Percentiles rank a stretch among this genome's conserved stretches.
phyloP scores from a whole-genome alignment of 2,329 filamentous ascomycete species.

The Nannizziopsis arthrosporioides region DNA sequence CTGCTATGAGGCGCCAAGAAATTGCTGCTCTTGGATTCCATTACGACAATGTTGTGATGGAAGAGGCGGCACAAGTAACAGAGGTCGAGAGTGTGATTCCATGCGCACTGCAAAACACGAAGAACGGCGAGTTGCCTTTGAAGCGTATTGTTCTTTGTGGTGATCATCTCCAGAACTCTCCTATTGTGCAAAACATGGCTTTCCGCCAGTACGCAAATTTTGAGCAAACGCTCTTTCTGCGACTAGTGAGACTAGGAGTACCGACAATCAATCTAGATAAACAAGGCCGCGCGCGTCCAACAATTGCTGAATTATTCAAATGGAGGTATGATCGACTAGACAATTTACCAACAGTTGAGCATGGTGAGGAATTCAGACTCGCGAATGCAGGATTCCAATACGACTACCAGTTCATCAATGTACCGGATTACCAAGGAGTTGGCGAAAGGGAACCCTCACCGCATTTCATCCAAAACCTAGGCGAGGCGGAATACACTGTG shows the following conservation, averaged over 20 bases:
- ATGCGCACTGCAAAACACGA: conserved; percentile 74
- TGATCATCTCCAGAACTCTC: conserved; percentile 93
- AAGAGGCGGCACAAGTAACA: conserved; percentile 95
- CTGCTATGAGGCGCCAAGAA: conserved; percentile 82
- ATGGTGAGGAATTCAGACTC: conserved; percentile 56
- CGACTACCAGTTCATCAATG: conserved; percentile 94
- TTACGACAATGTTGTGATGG: conserved; percentile 96
- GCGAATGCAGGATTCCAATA: conserved; percentile 88
- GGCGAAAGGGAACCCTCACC: conserved; percentile 84
- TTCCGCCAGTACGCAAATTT: conserved; percentile 93
- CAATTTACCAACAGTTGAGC: conserved; percentile 64
- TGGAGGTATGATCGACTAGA: conserved; percentile 81
- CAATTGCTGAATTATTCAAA: conserved; percentile 77
- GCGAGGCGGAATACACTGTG: conserved; percentile 93
- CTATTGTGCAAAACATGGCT: conserved; percentile 85
- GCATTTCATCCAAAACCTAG: conserved; percentile 92
- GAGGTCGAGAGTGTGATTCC: conserved; percentile 97
- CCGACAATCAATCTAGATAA: conserved; percentile 81
- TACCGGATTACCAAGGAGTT: conserved; percentile 79
- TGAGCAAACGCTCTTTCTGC: conserved; percentile 87
- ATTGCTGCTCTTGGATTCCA: conserved; percentile 88
- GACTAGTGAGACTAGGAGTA: conserved; percentile 83
- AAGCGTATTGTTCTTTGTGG: conserved; percentile 87
- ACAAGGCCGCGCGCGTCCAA: conserved; percentile 80
- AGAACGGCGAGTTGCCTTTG: conserved; percentile 59